Percentiles rank a stretch among this genome's conserved stretches.
Conservation (phyloP, 2,329 filamentous ascomycete species). For the Neofusicoccum laricinum region DNA sequence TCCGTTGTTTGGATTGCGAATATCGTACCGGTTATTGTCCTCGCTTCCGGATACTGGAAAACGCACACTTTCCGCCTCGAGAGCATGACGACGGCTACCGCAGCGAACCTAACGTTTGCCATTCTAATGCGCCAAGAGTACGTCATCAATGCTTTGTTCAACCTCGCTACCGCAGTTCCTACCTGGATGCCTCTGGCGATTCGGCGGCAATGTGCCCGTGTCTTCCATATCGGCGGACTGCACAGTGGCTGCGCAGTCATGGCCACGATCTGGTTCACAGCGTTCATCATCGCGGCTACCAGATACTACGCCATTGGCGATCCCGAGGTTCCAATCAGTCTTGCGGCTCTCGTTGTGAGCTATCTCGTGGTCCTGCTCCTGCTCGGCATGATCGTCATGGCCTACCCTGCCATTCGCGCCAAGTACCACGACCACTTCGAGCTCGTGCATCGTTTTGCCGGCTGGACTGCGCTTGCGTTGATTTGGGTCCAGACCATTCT, state of each 20-base stretch:
- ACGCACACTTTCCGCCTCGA: not conserved
- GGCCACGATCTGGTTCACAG: constrained; percentile 42
- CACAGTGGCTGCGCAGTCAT: constrained; percentile 33
- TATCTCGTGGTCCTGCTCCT: constrained; percentile 25
- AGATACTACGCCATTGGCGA: constrained; percentile 23
- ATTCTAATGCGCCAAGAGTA: constrained; percentile 33
- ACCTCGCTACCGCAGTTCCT: constrained; percentile 34
- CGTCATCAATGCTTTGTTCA: constrained; percentile 30
- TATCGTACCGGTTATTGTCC: constrained; percentile 22
- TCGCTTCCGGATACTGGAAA: constrained; percentile 14
- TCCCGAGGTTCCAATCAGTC: constrained; percentile 5
- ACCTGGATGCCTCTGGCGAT: constrained; percentile 26
- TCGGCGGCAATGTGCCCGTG: constrained; percentile 24
- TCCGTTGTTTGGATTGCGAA: constrained; percentile 8
- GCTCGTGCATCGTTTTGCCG: constrained; percentile 32
- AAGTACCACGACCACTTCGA: constrained; percentile 34
- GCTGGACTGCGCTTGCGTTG: constrained; percentile 30
- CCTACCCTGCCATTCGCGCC: constrained; percentile 25
- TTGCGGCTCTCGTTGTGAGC: constrained; percentile 23
- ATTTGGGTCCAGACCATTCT: constrained; percentile 30
- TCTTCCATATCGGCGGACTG: constrained; percentile 34
- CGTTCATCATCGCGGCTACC: constrained; percentile 30
- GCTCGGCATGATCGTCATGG: constrained; percentile 24
- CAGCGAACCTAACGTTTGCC: constrained; percentile 32
- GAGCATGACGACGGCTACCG: constrained; percentile 27